phyloP scores from a whole-genome alignment of 2,329 filamentous ascomycete genomes.

The Diatrype stigma region DNA sequence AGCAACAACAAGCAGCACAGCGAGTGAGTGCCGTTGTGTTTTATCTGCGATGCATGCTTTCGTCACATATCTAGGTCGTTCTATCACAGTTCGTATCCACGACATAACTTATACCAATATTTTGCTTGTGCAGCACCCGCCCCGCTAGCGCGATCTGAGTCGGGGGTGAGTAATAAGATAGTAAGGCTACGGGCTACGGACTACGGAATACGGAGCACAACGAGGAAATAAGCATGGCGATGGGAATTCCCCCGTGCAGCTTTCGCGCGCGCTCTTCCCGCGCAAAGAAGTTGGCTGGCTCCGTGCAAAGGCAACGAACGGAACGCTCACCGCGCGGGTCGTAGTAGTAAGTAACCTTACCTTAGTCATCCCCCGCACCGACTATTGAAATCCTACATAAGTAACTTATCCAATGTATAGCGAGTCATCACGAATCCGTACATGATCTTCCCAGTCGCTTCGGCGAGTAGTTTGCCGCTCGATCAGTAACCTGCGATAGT shows the following conservation, averaged over 20 bases:
- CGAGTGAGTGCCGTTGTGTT: too few species aligned
- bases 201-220: too few species aligned
- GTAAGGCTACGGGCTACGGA: too few species aligned
- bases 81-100: not conserved
- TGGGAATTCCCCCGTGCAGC: not conserved
- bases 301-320: not conserved
- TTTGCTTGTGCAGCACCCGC: too few species aligned
- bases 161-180: too few species aligned
- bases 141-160: too few species aligned
- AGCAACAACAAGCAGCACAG: too few species aligned
- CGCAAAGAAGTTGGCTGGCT: not conserved
- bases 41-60: not conserved
- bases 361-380: not conserved
- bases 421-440: not conserved
- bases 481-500: too few species aligned
- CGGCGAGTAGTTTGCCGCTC: not conserved
- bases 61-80: not conserved
- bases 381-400: not conserved
- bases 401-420: not conserved
- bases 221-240: too few species aligned
- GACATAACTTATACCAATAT: too few species aligned
- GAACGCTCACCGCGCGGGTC: not conserved
- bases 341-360: not conserved
- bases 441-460: not conserved
- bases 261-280: not conserved